Base-by-base conservation (phyloP, 371 early-diverging fungal species). In the Mucor plumbeus region DNA sequence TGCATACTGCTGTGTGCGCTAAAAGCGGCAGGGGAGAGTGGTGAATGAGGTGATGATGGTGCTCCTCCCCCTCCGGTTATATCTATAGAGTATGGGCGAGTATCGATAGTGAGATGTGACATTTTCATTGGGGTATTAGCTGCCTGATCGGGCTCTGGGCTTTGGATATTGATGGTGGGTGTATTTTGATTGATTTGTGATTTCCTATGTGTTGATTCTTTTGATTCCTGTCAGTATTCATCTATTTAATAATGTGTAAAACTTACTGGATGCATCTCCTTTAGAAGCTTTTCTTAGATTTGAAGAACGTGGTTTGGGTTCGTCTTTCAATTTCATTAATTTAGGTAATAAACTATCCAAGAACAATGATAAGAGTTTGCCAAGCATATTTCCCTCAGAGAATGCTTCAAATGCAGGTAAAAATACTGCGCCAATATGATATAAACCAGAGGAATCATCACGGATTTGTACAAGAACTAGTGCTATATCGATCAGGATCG, bases 401-500 rank as follows among this genome's bases (percentile, higher is more conserved):
- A 84, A 81, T 5, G 73, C 59, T 36, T 81, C 80, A 57, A 84
- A 84, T 14, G 80, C 82, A 4, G 84, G 79, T 13, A 84, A 61
- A 69, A 77, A 77, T 0, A 71, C 65, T 4, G 70, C 62, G 6
- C 82, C 84, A 14, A 84, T 69, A 7, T 64, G 53, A 26, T 74
- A 79, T 3, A 84, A 41, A 17, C 69, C 68, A n/a, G 61, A 13
- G 0, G 73, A 38, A 67, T 81, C 76, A 17, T 78, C 70, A 1
- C 73, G 71, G 4, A 75, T 64, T 19, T 75, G 68, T 0, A 77
- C 74, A 9, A 84, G 67, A 14, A 84, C 9, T 0, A 71, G 61
- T 6, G 77, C 82, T n/a, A 87, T 77, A 64, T 88, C 88, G 15
- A 88, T 67, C 8, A 87, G 67, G 13, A 87, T 56, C 1, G 83